Percentiles rank a stretch among this genome's conserved stretches.
phyloP scores from a whole-genome alignment of 345 rosid species.

The Populus tremula region DNA sequence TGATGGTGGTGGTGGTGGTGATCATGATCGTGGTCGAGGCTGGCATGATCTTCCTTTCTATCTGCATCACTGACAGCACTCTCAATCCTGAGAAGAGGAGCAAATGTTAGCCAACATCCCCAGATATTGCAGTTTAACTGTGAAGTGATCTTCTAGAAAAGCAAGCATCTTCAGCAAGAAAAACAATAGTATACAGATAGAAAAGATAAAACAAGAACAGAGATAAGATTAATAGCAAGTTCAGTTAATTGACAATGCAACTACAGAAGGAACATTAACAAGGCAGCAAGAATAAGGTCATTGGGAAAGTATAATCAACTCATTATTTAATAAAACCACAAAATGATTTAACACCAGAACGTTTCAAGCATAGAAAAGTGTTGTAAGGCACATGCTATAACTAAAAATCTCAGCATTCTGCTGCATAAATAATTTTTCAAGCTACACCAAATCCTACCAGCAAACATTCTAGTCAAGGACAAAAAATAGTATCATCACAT shows the following conservation, averaged over 20 bases:
- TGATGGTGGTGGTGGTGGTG: constrained; percentile 41
- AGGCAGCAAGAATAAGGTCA: not conserved
- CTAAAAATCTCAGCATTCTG: too few species aligned
- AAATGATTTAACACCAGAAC: not conserved
- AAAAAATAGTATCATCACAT: too few species aligned
- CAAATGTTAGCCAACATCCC: constrained; percentile 12
- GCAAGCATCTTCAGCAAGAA: not conserved
- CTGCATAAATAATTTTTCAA: too few species aligned
- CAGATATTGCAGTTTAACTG: not conserved
- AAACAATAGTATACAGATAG: not conserved
- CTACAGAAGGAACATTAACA: not conserved
- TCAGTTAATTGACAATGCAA: not conserved
- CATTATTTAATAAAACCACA: not conserved
- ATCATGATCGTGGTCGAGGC: constrained; percentile 39
- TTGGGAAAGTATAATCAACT: not conserved
- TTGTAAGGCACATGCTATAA: too few species aligned
- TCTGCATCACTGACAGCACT: constrained; percentile 59
- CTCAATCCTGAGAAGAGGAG: constrained; percentile 61
- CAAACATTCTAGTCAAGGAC: too few species aligned
- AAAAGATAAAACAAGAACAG: not conserved
- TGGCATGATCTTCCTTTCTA: constrained; percentile 49
- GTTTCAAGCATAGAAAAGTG: not conserved
- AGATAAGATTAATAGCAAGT: constrained; percentile 3
- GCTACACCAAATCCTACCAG: too few species aligned
- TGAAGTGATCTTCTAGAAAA: not conserved